Base-by-base conservation (phyloP, 768 basidiomycete species). In the Chalciporus pseudorubinellus region DNA sequence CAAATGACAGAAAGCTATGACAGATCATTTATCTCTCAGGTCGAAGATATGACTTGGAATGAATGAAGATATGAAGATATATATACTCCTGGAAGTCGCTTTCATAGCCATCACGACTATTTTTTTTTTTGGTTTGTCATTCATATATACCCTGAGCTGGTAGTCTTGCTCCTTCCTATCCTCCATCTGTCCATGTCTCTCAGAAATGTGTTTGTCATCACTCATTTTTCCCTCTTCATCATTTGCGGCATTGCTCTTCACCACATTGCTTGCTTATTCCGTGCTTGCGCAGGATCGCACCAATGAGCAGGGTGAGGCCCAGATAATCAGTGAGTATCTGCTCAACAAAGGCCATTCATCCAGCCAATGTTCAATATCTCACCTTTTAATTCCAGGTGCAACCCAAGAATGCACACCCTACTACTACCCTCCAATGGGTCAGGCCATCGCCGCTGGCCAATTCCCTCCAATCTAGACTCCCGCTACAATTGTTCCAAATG, bases 401-500 rank as follows among this genome's bases (percentile, higher is more conserved):
- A 61, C 55, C 36, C 28, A 44, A 31, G 78, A 79, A 54, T 83
- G 81, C 54, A 56, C 70, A 2, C 56, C 70, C 0, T 81, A 83
- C 60, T 59, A 58, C 46, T 75, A 79, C 48, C 50, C 70, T 3
- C 73, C 71, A 1, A 67, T 75, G 2, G 31, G 62, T 0, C 51
- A 65, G 5, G 65, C 70, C 1, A 14, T 72, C 6, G 31, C 68
- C 0, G 44, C 71, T 3, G 45, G 64, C 0, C 56, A 70, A 3
- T 82, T 80, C 58, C 81, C 81, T 2, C 7, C 70, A 6, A 61
- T 75, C 21, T 80, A 78, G 77, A 55, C 68, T 18, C 58, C 66
- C 0, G 79, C 79, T 3, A 60, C 57, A 2, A 77, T 83, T 53
- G 26, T 81, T 3, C 24, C 69, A 2, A 69, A 52, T 18, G 81